Evolutionary conservation across 805 yeast genomes (phyloP), one percentile per base, ranked within the genome.

Genomic region (Zygotorulaspora chibaensis): DNA sequence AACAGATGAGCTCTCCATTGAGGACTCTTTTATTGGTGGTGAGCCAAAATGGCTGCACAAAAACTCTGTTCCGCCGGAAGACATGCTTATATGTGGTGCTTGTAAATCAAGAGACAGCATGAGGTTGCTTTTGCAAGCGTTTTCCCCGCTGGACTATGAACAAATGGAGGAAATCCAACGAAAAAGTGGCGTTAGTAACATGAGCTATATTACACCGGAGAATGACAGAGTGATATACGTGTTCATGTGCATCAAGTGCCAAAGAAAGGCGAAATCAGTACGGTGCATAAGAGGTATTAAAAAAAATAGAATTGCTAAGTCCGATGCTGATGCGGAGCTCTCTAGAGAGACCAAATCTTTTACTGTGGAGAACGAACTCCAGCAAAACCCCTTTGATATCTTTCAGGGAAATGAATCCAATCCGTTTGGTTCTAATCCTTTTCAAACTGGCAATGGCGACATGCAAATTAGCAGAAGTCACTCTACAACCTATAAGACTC

Each of bases 21-120:
- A 76, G 46, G 96, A 88, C 57, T 80, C 95, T 0, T 82, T 87
- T 52, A 74, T 91, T 27, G 98, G 98, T 1, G 95, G 96, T 1
- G 65, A 67, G 31, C 87, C 90, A 7, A 59, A 80, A 7, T 84
- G 96, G 95, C 63, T 87, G 28, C 76, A 82, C 51, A 73, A 74
- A 3, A 68, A 71, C 1, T 80, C 87, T 0, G 62, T 69, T 2
- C 93, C 96, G 0, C 65, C 72, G 13, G 68, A 69, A 1, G 75
- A 74, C 3, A 62, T 79, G 15, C 58, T 83, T 7, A 61, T 66
- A 29, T 93, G 99, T 69, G 77, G 75, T 39, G 76, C 75, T 43
- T 93, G 99, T 68, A 67, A 62, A 25, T 45, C 56, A 2, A 30
- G 66, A 1, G 63, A 70, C 8, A 67, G 71, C 12, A 74, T 88